Evolutionary conservation across 2,329 filamentous ascomycete species (phyloP).

Genomic region (Chalaropsis ovoidea): DNA sequence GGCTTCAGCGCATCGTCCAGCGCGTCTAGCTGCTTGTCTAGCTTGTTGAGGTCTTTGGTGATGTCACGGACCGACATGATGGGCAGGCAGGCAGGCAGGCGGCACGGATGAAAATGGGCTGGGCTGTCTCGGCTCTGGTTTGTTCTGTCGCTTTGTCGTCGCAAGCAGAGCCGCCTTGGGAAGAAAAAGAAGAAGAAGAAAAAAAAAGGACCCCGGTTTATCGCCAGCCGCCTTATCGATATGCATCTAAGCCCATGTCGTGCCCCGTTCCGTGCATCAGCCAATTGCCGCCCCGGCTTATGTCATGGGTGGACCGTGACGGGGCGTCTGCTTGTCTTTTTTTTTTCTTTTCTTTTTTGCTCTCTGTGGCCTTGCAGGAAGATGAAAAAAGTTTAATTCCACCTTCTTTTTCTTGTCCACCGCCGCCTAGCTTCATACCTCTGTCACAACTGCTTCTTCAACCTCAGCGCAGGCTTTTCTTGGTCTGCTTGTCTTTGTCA

Average conservation of each 20-base stretch:
- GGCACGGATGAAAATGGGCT: not conserved
- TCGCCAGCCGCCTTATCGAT: conserved; percentile 17
- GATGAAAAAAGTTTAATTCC: too few species aligned
- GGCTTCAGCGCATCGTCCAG: conserved; percentile 65
- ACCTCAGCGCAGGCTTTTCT: not conserved
- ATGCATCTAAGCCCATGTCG: conserved; percentile 17
- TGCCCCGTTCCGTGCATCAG: conserved; percentile 5
- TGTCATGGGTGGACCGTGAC: conserved; percentile 19
- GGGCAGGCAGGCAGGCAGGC: not conserved
- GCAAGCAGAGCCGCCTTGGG: conserved; percentile 6
- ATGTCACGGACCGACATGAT: conserved; percentile 46
- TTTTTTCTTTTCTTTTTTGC: not conserved
- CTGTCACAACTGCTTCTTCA: too few species aligned
- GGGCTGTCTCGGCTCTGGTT: not conserved
- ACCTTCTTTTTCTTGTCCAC: too few species aligned
- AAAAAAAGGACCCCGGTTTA: conserved; percentile 9
- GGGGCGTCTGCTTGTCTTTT: not conserved
- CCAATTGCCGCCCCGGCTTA: conserved; percentile 5
- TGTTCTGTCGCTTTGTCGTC: not conserved
- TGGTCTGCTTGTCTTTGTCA: too few species aligned
- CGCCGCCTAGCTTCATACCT: too few species aligned
- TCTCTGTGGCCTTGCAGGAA: not conserved
- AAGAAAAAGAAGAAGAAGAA: conserved; percentile 13
- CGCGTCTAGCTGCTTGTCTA: conserved; percentile 69
- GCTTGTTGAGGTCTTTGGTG: conserved; percentile 56